Conservation (phyloP, 768 basidiomycete genomes). For the Leccinellum luteum region DNA sequence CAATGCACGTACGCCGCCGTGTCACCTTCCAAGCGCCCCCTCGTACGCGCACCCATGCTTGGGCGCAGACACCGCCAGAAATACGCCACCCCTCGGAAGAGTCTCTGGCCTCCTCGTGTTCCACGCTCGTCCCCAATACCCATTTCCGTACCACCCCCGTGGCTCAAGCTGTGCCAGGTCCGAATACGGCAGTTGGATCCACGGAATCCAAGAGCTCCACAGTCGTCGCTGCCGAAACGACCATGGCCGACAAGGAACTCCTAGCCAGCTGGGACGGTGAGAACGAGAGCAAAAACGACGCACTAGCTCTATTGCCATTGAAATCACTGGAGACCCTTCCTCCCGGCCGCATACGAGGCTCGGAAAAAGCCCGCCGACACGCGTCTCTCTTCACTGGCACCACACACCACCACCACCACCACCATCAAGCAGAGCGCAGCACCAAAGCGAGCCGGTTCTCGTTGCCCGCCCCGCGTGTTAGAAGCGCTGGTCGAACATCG, state of each 20-base stretch:
- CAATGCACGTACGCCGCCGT: neutral
- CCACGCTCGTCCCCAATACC: conserved; percentile 12
- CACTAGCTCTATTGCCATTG: neutral
- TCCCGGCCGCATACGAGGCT: neutral
- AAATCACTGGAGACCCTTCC: neutral
- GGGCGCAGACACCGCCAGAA: neutral
- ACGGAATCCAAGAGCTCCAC: neutral
- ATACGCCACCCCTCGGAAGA: neutral
- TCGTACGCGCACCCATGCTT: neutral
- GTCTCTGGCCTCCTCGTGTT: conserved; percentile 8
- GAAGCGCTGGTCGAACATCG: neutral
- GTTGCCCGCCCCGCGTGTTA: conserved; percentile 6
- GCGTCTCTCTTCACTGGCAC: conserved; percentile 11
- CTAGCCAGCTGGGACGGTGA: neutral
- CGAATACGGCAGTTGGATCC: neutral
- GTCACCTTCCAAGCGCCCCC: neutral
- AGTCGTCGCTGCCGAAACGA: neutral
- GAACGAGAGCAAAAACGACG: neutral
- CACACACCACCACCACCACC: neutral
- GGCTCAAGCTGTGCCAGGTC: neutral
- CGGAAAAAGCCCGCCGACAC: neutral
- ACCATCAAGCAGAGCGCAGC: conserved; percentile 1
- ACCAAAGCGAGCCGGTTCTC: conserved; percentile 16
- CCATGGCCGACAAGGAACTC: neutral
- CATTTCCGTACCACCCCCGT: neutral